Conservation (phyloP, 345 rosid genomes). For the Cardamine occulta region DNA sequence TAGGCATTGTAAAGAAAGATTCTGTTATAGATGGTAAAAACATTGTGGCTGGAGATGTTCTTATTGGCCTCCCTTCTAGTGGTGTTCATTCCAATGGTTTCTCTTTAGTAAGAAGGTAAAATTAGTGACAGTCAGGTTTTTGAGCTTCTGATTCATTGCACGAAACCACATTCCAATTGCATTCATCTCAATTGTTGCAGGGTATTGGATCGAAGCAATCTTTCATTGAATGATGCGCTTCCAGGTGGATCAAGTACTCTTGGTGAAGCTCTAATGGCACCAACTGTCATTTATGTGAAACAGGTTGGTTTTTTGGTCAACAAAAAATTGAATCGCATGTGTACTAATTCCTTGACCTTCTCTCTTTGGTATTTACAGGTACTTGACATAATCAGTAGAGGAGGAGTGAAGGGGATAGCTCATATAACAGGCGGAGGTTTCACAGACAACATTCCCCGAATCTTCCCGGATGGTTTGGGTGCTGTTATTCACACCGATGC, state of each 20-base stretch:
- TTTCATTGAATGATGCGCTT: conserved; percentile 67
- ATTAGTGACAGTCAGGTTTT: not conserved
- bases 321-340: not conserved
- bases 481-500: conserved; percentile 65
- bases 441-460: conserved; percentile 86
- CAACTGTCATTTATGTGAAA: conserved; percentile 84
- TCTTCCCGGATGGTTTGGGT: conserved; percentile 84
- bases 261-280: conserved; percentile 94
- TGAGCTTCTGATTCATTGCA: not conserved
- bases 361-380: conserved; percentile 48
- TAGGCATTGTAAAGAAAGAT: conserved; percentile 80
- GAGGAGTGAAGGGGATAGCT: conserved; percentile 91
- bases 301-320: conserved; percentile 57
- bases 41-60: conserved; percentile 76
- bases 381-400: conserved; percentile 71
- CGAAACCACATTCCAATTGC: not conserved
- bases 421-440: conserved; percentile 96
- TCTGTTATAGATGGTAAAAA: conserved; percentile 82
- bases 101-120: conserved; percentile 83
- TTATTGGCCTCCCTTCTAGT: conserved; percentile 88
- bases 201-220: conserved; percentile 69
- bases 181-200: conserved; percentile 40
- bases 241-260: conserved; percentile 65
- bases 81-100: conserved; percentile 98
- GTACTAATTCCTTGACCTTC: not conserved